These are phyloP conservation scores for Colletotrichum cordylinicola DNA, from an alignment of 2,329 filamentous ascomycete species.

Conservation along the genomic window DNA sequence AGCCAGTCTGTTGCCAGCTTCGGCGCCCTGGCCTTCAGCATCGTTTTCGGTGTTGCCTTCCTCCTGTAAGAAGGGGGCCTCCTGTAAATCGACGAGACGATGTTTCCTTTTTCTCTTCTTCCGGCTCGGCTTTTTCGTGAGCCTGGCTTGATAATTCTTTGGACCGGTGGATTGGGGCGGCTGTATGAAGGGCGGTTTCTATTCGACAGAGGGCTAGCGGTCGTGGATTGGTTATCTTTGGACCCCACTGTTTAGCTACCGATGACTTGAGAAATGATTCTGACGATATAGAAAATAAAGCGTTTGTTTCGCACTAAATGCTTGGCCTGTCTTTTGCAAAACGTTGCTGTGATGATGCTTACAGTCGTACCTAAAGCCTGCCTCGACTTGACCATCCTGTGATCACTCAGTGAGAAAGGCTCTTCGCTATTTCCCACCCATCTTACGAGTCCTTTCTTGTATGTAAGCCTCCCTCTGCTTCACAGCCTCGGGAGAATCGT, in stretches of 20 bases:
- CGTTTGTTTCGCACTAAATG: conserved; percentile 6
- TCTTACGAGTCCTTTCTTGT: background rate
- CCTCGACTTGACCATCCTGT: background rate
- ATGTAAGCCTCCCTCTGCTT: background rate
- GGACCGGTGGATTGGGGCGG: conserved; percentile 1
- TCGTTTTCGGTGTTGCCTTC: conserved; percentile 10
- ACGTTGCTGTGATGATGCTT: background rate
- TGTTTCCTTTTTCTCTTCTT: background rate
- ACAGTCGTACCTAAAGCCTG: background rate
- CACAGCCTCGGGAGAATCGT: background rate
- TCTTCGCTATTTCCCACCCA: background rate
- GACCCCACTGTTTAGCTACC: background rate
- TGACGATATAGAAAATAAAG: conserved; percentile 22
- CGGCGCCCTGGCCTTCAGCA: conserved; percentile 20
- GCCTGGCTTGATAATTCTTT: conserved; percentile 1
- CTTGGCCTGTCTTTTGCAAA: background rate
- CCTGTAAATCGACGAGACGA: background rate
- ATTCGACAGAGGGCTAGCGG: conserved; percentile 14
- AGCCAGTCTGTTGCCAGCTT: conserved; percentile 21
- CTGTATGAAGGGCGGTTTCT: background rate
- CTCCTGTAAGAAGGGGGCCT: conserved; percentile 8
- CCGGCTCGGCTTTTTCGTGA: background rate
- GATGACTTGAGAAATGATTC: conserved; percentile 20
- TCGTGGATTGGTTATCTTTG: background rate
- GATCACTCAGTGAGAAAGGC: background rate